Conservation (phyloP, 352 stramenopile genomes). For the Bremia lactucae region DNA sequence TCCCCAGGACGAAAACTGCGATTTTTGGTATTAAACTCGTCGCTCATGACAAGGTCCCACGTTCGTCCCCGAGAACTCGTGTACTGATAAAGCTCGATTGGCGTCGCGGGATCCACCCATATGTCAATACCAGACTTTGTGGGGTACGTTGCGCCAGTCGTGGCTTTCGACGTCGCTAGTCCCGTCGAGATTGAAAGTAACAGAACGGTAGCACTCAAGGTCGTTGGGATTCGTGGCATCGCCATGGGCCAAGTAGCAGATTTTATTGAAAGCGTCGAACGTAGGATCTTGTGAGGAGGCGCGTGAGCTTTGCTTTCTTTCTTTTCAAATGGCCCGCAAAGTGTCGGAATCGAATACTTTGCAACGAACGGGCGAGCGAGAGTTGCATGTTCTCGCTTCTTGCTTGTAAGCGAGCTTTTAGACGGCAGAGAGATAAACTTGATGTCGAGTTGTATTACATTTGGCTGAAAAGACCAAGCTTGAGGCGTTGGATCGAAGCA, state of each 20-base stretch:
- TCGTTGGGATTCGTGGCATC: not conserved
- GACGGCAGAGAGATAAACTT: not conserved
- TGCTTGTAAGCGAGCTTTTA: not conserved
- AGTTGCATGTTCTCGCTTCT: not conserved
- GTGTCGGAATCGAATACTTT: not conserved
- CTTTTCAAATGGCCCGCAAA: not conserved
- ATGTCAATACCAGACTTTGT: slow-evolving; percentile 24
- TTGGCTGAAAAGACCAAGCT: no score
- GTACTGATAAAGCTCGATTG: slow-evolving; percentile 24
- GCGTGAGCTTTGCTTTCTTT: not conserved
- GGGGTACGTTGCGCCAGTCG: slow-evolving; percentile 15
- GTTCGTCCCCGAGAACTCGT: slow-evolving; percentile 28
- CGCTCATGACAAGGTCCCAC: slow-evolving; percentile 84
- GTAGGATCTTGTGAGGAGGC: not conserved
- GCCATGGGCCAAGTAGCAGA: no score
- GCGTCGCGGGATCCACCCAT: slow-evolving; percentile 59
- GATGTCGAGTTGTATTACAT: no score
- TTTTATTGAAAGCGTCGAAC: not conserved
- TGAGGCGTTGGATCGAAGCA: no score
- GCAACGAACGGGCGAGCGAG: not conserved
- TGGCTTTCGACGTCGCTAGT: slow-evolving; percentile 5
- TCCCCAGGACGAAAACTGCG: slow-evolving; percentile 88
- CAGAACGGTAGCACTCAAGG: not conserved
- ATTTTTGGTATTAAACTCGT: slow-evolving; percentile 89
- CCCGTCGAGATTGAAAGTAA: slow-evolving; percentile 3